Base-by-base conservation (phyloP, 2,329 filamentous ascomycete genomes). In the Aspergillus phoenicis region DNA sequence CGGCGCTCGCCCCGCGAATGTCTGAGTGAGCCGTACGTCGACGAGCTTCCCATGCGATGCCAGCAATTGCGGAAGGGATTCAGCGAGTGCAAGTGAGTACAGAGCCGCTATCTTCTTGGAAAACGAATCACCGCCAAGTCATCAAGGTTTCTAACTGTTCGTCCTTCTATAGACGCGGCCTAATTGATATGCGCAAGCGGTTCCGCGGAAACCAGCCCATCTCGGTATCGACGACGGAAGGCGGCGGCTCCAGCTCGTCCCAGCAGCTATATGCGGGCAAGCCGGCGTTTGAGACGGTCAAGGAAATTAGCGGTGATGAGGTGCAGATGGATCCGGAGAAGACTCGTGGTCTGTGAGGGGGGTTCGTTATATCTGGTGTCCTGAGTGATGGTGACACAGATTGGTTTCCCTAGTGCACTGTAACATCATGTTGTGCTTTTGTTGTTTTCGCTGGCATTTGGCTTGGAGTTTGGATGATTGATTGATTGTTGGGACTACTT, bases 161-260 rank as follows among this genome's bases (percentile, higher is more conserved):
- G 20, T 20, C 20, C 20, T 20, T 20, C 20, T 20, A 20, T 20
- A 20, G 20, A 20, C 20, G 94, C 66, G 95, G 95, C 66, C 87
- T 96, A 87, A 90, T 98, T 69, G 95, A 99, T 77, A 99, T 99
- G 95, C 91, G 95, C 76, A 98, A 98, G 82, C 90, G 95, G 36
- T 98, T 99, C 80, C 87, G 95, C 59, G 95, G 95, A 61, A 98
- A 98, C 81, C 87, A 92, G 76, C 93, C 95, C 57, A 88, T 96
- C 66, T 83, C 87, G 24, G 86, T 89, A 66, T 83, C 87, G 69
- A 83, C 87, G 72, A 83, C 89, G 66, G 88, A 91, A 67, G 80
- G 81, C 26, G 80, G 81, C 10, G 73, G 75, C 51, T 61, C 67
- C 22, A 67, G 72, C 33, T 70, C 70, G 45, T 84, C 85, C 4